Conservation (phyloP, 208 protist genomes). For the Naegleria fowleri region DNA sequence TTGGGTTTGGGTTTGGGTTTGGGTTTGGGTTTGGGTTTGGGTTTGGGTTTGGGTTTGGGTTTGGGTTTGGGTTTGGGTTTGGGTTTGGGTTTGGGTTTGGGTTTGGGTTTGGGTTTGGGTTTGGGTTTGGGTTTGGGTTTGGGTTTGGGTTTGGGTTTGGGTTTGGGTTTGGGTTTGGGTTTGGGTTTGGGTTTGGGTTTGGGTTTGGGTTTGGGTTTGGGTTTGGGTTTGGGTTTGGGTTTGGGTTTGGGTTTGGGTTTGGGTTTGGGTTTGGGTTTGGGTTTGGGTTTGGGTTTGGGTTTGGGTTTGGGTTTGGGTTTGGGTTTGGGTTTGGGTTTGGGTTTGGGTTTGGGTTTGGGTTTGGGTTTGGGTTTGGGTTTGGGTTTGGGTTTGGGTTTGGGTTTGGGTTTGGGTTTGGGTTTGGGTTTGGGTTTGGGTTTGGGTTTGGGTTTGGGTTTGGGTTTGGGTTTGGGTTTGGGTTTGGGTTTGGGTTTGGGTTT, state of each 20-base stretch:
- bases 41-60: not conserved
- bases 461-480: slow-evolving; percentile 43
- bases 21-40: slow-evolving; percentile 5
- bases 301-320: slow-evolving; percentile 9
- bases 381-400: slow-evolving; percentile 5
- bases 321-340: slow-evolving; percentile 5
- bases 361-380: slow-evolving; percentile 9
- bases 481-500: slow-evolving; percentile 45
- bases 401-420: not conserved
- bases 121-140: slow-evolving; percentile 9
- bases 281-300: not conserved
- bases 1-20: slow-evolving; percentile 9
- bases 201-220: slow-evolving; percentile 5
- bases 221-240: not conserved
- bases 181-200: slow-evolving; percentile 9
- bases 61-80: slow-evolving; percentile 9
- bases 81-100: slow-evolving; percentile 5
- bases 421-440: slow-evolving; percentile 24
- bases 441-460: slow-evolving; percentile 41
- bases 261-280: slow-evolving; percentile 5
- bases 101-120: not conserved
- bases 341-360: not conserved
- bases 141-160: slow-evolving; percentile 5
- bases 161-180: not conserved
- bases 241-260: slow-evolving; percentile 9